A percentile compares a stretch with the other conserved stretches of the same genome.
Conservation (phyloP, 768 basidiomycete genomes). For the Leccinum truebloodii region DNA sequence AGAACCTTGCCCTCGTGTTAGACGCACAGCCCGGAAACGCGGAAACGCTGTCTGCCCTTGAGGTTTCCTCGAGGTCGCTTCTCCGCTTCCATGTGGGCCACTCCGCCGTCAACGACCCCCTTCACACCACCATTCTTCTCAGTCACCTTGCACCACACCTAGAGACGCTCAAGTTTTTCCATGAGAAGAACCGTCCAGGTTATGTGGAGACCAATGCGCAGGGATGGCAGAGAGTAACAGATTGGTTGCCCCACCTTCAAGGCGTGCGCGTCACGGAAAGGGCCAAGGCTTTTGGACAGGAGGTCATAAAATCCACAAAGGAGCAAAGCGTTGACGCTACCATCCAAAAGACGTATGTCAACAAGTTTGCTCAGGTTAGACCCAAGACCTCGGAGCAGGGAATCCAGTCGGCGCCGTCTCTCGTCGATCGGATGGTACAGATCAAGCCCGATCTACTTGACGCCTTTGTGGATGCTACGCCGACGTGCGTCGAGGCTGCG, state of each 20-base stretch:
- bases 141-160: conserved; percentile 77
- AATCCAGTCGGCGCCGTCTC: conserved; percentile 40
- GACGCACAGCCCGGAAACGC: conserved; percentile 52
- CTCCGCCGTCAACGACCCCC: conserved; percentile 69
- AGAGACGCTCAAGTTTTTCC: conserved; percentile 73
- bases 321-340: conserved; percentile 57
- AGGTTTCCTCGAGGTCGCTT: conserved; percentile 63
- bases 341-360: conserved; percentile 38
- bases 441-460: conserved; percentile 40
- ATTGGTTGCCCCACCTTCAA: conserved; percentile 74
- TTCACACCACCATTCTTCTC: conserved; percentile 68
- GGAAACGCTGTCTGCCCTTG: conserved; percentile 46
- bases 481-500: conserved; percentile 43
- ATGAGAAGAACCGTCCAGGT: conserved; percentile 73
- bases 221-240: conserved; percentile 68
- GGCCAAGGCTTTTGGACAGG: conserved; percentile 36
- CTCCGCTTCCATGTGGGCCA: conserved; percentile 75
- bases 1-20: conserved; percentile 66
- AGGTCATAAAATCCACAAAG: conserved; percentile 20
- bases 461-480: conserved; percentile 54
- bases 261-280: conserved; percentile 63
- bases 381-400: conserved; percentile 38
- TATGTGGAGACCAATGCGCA: conserved; percentile 66
- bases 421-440: conserved; percentile 41
- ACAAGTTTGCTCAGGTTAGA: conserved; percentile 43